Evolutionary conservation across 2,329 filamentous ascomycete genomes (phyloP).

Genomic region (Neofusicoccum laricinum): DNA sequence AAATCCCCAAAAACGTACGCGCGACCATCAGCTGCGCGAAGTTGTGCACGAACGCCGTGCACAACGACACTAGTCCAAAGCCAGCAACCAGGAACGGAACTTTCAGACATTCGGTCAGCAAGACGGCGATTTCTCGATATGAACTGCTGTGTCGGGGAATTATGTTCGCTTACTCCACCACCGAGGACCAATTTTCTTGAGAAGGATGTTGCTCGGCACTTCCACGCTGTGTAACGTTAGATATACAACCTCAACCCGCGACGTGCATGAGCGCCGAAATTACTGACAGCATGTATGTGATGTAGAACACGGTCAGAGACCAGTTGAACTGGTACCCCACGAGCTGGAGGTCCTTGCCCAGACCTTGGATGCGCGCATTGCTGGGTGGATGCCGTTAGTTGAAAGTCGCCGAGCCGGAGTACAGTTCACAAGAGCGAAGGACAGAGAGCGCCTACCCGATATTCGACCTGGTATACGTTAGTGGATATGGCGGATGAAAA

Average conservation of each 20-base stretch:
- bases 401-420: background rate
- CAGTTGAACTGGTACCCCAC: conserved; percentile 55
- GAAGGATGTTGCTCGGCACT: conserved; percentile 54
- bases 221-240: conserved; percentile 37
- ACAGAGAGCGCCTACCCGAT: background rate
- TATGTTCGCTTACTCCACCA: conserved; percentile 31
- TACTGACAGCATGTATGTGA: conserved; percentile 49
- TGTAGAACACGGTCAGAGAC: conserved; percentile 58
- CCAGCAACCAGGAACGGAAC: conserved; percentile 54
- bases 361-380: conserved; percentile 49
- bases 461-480: background rate
- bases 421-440: no score
- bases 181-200: conserved; percentile 54
- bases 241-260: conserved; percentile 29
- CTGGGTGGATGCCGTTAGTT: background rate
- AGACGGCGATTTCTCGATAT: background rate
- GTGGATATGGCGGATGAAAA: background rate
- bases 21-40: conserved; percentile 48
- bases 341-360: conserved; percentile 50
- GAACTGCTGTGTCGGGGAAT: background rate
- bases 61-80: conserved; percentile 56
- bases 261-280: conserved; percentile 27
- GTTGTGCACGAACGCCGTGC: conserved; percentile 52
- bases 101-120: background rate
- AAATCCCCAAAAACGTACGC: conserved; percentile 52